phyloP scores from a whole-genome alignment of 768 basidiomycete genomes.

The Boletus insuetus region DNA sequence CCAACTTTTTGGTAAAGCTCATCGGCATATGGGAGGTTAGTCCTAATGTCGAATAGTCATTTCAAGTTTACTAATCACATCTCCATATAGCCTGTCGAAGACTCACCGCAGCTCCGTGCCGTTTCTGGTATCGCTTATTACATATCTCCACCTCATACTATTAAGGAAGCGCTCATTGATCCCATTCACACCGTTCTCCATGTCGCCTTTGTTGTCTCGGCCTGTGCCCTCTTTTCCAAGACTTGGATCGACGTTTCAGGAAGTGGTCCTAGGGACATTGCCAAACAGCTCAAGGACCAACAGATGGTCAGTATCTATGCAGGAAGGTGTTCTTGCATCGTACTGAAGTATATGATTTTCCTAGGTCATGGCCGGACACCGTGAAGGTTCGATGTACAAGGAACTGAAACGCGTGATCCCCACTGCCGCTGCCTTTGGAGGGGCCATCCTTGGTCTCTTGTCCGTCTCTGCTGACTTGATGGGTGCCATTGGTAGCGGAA shows the following conservation, averaged over 20 bases:
- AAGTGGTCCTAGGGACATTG: constrained; percentile 91
- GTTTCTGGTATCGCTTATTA: constrained; percentile 94
- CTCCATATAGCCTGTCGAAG: constrained; percentile 77
- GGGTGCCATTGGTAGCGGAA: constrained; percentile 95
- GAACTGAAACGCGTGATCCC: constrained; percentile 98
- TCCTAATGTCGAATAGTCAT: neutral
- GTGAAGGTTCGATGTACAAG: constrained; percentile 99
- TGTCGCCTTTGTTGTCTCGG: constrained; percentile 87
- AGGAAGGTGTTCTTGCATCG: neutral
- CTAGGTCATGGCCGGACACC: constrained; percentile 82
- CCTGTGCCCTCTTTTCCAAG: constrained; percentile 97
- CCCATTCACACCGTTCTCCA: constrained; percentile 93
- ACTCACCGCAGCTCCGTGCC: constrained; percentile 88
- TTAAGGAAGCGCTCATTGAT: constrained; percentile 84
- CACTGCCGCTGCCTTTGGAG: constrained; percentile 95
- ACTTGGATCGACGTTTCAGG: constrained; percentile 99
- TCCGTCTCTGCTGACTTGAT: constrained; percentile 91
- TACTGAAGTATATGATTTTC: neutral
- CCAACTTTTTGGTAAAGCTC: constrained; percentile 84
- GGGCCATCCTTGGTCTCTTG: constrained; percentile 91
- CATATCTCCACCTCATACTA: constrained; percentile 96
- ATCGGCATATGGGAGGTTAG: constrained; percentile 98
- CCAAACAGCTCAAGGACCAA: constrained; percentile 98
- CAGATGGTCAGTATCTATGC: constrained; percentile 65
- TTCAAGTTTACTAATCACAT: neutral